Evolutionary conservation across 2,329 filamentous ascomycete genomes (phyloP).

Genomic region (Colletotrichum phormii): DNA sequence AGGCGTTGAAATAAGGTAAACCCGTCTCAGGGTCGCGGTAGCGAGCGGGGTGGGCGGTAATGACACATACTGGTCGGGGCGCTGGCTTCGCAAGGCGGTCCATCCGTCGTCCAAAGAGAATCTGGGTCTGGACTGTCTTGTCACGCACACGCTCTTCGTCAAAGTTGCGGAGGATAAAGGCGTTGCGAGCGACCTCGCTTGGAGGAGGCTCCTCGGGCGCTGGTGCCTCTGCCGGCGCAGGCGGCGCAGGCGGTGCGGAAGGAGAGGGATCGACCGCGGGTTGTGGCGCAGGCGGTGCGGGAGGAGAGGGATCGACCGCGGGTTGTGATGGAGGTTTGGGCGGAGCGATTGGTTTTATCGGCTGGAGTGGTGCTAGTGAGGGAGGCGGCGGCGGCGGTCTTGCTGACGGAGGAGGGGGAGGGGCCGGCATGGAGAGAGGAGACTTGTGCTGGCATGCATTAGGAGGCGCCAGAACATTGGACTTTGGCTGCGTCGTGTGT

Average conservation of each 20-base stretch:
- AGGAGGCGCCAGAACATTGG: conserved; percentile 58
- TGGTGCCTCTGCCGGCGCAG: conserved; percentile 37
- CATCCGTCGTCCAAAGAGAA: conserved; percentile 69
- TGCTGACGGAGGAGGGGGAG: conserved; percentile 40
- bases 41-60: conserved; percentile 83
- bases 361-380: conserved; percentile 36
- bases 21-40: conserved; percentile 90
- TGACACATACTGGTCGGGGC: conserved; percentile 74
- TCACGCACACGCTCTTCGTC: conserved; percentile 67
- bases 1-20: conserved; percentile 81
- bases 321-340: conserved; percentile 29
- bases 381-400: conserved; percentile 36
- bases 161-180: conserved; percentile 71
- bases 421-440: conserved; percentile 48
- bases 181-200: conserved; percentile 62
- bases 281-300: conserved; percentile 33
- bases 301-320: not conserved
- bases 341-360: conserved; percentile 33
- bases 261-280: conserved; percentile 3
- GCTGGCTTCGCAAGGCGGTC: conserved; percentile 65
- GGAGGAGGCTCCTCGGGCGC: conserved; percentile 35
- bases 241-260: conserved; percentile 32
- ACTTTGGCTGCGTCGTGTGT: conserved; percentile 50
- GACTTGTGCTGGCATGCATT: conserved; percentile 53
- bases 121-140: conserved; percentile 67